A percentile compares a stretch with the other conserved stretches of the same genome.
These are phyloP conservation scores for Arachis hypogaea DNA, from an alignment of 306 rosid species.

Conservation along the genomic window DNA sequence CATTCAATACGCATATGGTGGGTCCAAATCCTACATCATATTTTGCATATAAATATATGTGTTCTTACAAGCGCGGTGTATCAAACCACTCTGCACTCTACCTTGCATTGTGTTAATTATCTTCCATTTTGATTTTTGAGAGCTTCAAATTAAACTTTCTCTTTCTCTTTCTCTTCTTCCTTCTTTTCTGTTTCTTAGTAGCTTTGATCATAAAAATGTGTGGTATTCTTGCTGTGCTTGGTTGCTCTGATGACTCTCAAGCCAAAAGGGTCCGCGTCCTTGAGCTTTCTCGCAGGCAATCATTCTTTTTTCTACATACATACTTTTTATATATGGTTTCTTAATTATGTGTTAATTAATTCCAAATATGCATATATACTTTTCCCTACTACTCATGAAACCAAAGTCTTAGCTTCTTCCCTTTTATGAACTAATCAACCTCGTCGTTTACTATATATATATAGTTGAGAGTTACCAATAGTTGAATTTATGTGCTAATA, in stretches of 20 bases:
- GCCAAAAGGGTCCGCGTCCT: constrained; percentile 91
- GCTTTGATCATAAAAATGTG: constrained; percentile 55
- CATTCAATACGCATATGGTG: background rate
- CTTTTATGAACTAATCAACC: background rate
- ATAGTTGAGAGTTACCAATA: background rate
- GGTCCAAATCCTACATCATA: constrained; percentile 3
- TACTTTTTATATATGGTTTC: background rate
- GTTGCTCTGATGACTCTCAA: constrained; percentile 82
- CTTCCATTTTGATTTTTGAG: background rate
- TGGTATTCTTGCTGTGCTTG: constrained; percentile 95
- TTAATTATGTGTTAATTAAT: background rate
- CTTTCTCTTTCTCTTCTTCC: background rate
- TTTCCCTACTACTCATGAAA: background rate
- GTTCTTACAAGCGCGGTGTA: constrained; percentile 27
- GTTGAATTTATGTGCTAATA: too few relatives aligned
- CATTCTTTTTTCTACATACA: background rate
- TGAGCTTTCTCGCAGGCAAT: constrained; percentile 68
- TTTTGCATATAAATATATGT: constrained; percentile 55
- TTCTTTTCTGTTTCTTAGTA: background rate
- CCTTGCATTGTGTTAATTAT: constrained; percentile 11
- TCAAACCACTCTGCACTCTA: background rate
- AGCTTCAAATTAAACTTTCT: background rate
- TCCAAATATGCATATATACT: background rate
- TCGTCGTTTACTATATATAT: background rate
- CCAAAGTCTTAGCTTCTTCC: background rate